Base-by-base conservation (phyloP, 345 rosid species). In the Eucalyptus brandiana region DNA sequence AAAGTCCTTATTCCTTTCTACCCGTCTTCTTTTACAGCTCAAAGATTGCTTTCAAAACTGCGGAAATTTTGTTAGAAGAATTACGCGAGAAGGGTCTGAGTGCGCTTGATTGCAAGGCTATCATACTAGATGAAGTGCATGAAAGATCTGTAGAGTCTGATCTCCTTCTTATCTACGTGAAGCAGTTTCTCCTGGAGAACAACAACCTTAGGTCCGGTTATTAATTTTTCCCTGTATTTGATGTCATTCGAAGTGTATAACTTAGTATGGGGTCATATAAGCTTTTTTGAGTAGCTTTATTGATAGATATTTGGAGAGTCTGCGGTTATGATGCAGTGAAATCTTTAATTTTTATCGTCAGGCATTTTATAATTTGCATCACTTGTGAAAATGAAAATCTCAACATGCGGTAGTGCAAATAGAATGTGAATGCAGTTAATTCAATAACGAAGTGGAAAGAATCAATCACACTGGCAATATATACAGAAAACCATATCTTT, bases 101-200 rank as follows among this genome's bases (percentile, higher is more conserved):
- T 86, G 98, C 99, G 28, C 99, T 97, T 13, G 93, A 95, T 72
- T 97, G 95, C 94, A 96, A 96, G 93, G 97, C 93, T 87, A 94
- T 97, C 90, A 94, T 97, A 93, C 98, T 97, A 89, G 99, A 97
- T 92, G 99, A 97, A 93, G 99, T 97, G 89, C 99, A 97, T 91
- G 99, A 97, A 96, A 95, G 99, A 94, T 97, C 99, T 16, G 94
- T 96, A 44, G 97, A 97, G 93, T 97, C 99, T 11, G 99, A 97
- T 93, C 96, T 97, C 91, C 95, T 94, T 92, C 97, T 97, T 90
- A 96, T 96, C 89, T 96, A 97, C 88, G 91, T 97, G 89, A 97
- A 96, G 93, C 99, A 97, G 92, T 95, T 97, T 92, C 94, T 97
- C 87, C 86, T 92, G 92, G 96, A 90, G 93, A 97, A 92, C 86